Evolutionary conservation across 805 yeast species (phyloP).

Genomic region (Nakazawaea populi): DNA sequence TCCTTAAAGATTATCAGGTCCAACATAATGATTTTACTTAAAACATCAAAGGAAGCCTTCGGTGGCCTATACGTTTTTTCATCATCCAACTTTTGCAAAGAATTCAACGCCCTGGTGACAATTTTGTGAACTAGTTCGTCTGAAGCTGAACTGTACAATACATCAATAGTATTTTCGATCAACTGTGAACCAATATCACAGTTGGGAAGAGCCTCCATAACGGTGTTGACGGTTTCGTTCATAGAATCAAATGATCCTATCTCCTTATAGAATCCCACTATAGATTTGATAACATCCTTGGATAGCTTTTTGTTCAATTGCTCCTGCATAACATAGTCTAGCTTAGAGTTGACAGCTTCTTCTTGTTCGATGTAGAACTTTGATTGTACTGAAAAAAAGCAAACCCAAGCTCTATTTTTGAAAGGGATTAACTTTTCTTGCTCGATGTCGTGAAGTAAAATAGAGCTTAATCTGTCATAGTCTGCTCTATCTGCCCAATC

Average conservation of each 20-base stretch:
- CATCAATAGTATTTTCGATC: conserved; percentile 17
- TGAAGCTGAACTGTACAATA: conserved; percentile 14
- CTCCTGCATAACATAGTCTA: not conserved
- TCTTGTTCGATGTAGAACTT: conserved; percentile 6
- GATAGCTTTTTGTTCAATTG: not conserved
- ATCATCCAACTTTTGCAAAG: conserved; percentile 19
- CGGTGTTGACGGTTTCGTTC: not conserved
- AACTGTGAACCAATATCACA: conserved; percentile 19
- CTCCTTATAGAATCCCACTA: conserved; percentile 17
- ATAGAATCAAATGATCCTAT: conserved; percentile 1
- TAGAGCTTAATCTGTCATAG: conserved; percentile 9
- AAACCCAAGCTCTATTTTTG: conserved; percentile 22
- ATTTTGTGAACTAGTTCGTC: conserved; percentile 16
- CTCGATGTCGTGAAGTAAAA: conserved; percentile 16
- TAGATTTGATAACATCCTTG: conserved; percentile 8
- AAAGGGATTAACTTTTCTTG: conserved; percentile 19
- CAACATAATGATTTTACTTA: conserved; percentile 20
- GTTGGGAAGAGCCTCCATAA: conserved; percentile 12
- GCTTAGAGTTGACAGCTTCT: conserved; percentile 5
- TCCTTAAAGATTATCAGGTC: conserved; percentile 16
- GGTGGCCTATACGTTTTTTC: conserved; percentile 13
- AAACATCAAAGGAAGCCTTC: conserved; percentile 20
- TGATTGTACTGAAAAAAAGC: conserved; percentile 13
- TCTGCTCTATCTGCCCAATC: conserved; percentile 1
- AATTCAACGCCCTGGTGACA: conserved; percentile 20